A percentile compares a stretch with the other conserved stretches of the same genome.
Evolutionary conservation across 1,284 basidiomycete genomes (phyloP).

Genomic region (Moesziomyces aphidis): DNA sequence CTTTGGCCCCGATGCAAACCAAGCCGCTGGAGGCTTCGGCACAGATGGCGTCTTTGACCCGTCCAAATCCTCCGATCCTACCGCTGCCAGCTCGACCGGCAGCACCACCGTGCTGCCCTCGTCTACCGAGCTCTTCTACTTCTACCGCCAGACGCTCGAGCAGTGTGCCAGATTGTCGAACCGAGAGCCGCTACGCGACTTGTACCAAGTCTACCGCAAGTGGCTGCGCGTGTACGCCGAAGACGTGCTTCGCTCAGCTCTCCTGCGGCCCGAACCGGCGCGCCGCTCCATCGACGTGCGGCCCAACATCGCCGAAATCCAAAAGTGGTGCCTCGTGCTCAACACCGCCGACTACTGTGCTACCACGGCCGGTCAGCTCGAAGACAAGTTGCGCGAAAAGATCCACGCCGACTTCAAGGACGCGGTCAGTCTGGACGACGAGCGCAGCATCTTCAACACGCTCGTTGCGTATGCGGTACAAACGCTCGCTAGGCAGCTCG

Average conservation of each 20-base stretch:
- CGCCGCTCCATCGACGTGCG: constrained; percentile 54
- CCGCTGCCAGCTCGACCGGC: constrained; percentile 72
- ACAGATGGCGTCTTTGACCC: constrained; percentile 71
- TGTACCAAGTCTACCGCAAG: constrained; percentile 76
- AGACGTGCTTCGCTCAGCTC: constrained; percentile 76
- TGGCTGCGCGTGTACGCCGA: constrained; percentile 93
- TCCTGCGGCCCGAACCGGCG: constrained; percentile 74
- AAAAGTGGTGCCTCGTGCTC: constrained; percentile 75
- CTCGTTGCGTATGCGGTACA: constrained; percentile 56
- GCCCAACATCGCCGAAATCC: constrained; percentile 51
- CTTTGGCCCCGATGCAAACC: constrained; percentile 2
- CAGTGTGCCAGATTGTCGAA: constrained; percentile 79
- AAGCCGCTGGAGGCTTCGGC: constrained; percentile 46
- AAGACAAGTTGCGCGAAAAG: constrained; percentile 88
- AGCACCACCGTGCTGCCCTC: constrained; percentile 81
- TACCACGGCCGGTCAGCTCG: constrained; percentile 89
- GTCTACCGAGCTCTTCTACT: constrained; percentile 96
- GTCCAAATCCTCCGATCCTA: constrained; percentile 71
- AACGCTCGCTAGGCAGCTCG: constrained; percentile 52
- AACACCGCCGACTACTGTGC: constrained; percentile 99
- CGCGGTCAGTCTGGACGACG: constrained; percentile 82
- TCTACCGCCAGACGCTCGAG: constrained; percentile 94
- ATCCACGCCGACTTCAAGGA: constrained; percentile 80
- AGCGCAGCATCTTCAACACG: constrained; percentile 81
- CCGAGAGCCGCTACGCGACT: constrained; percentile 58